Base-by-base conservation (phyloP, 257 asterid genomes). In the Solanum pinnatisectum region DNA sequence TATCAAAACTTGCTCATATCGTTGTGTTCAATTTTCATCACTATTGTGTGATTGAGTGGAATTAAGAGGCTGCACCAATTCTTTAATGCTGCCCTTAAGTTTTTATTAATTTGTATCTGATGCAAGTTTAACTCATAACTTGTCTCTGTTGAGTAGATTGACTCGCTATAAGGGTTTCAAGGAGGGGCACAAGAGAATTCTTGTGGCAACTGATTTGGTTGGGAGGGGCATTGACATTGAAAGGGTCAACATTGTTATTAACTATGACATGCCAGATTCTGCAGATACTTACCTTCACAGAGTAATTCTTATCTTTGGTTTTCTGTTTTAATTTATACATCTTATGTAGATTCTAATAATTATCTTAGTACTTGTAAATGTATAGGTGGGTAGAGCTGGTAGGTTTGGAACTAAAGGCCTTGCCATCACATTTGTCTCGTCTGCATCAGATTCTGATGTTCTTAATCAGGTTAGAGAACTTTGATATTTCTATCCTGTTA, bases 181-280 rank as follows among this genome's bases (percentile, higher is more conserved):
- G 91, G 98, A 96, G 89, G 98, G 98, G 81, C 98, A 96, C 39
- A 96, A 96, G 92, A 95, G 98, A 93, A 96, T 96, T 89, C 94
- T 96, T 27, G 98, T 93, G 42, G 98, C 98, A 20, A 96, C 98
- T 18, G 98, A 96, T 93, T 93, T 96, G 93, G 98, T 96, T 56
- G 98, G 98, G 18, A 89, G 98, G 91, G 98, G 98, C 85, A 96
- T 95, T 36, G 98, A 96, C 89, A 96, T 96, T 71, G 98, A 96
- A 89, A 91, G 98, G 65, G 98, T 96, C n/a, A 96, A 96, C 94
- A 96, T 96, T 63, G 98, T 96, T 74, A 93, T 96, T 30, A 96
- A 96, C 91, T 96, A 95, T 89, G 98, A 96, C 91, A 96, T 96
- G 98, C 98, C 98, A 5, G 98, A 96, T 87, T 96, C 98, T 33